Evolutionary conservation across 179 eudicot species (phyloP).

Genomic region (Dionaea muscipula): DNA sequence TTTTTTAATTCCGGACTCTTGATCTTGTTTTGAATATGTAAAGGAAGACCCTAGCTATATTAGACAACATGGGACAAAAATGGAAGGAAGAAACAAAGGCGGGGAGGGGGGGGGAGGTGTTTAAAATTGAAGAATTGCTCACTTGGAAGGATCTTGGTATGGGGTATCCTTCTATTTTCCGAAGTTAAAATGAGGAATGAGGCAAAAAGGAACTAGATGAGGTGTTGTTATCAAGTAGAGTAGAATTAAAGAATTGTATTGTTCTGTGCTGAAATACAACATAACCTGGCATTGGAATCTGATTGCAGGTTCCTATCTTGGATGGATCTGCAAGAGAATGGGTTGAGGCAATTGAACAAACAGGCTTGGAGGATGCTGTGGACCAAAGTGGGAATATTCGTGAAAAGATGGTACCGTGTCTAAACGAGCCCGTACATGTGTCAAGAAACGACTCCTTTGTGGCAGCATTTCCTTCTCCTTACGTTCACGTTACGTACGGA

Average conservation of each 20-base stretch:
- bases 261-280: not conserved
- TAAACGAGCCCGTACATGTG: conserved; percentile 48
- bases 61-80: too few relatives aligned
- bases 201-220: too few relatives aligned
- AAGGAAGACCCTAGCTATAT: too few relatives aligned
- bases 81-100: too few relatives aligned
- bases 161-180: too few relatives aligned
- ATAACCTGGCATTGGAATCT: not conserved
- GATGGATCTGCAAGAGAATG: conserved; percentile 97
- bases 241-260: not conserved
- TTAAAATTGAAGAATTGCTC: too few relatives aligned
- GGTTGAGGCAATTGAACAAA: conserved; percentile 61
- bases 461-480: conserved; percentile 63
- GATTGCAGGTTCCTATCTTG: conserved; percentile 65
- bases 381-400: conserved; percentile 40
- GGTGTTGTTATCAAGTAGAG: too few relatives aligned
- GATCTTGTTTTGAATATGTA: too few relatives aligned
- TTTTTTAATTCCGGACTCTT: too few relatives aligned
- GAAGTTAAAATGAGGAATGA: too few relatives aligned
- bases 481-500: conserved; percentile 47
- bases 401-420: conserved; percentile 66
- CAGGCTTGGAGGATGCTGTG: conserved; percentile 59
- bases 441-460: conserved; percentile 61
- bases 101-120: too few relatives aligned
- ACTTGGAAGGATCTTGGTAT: too few relatives aligned